A percentile compares a stretch with the other conserved stretches of the same genome.
Conservation (phyloP, 2,329 filamentous ascomycete genomes). For the Ophiocordyceps robertsii region DNA sequence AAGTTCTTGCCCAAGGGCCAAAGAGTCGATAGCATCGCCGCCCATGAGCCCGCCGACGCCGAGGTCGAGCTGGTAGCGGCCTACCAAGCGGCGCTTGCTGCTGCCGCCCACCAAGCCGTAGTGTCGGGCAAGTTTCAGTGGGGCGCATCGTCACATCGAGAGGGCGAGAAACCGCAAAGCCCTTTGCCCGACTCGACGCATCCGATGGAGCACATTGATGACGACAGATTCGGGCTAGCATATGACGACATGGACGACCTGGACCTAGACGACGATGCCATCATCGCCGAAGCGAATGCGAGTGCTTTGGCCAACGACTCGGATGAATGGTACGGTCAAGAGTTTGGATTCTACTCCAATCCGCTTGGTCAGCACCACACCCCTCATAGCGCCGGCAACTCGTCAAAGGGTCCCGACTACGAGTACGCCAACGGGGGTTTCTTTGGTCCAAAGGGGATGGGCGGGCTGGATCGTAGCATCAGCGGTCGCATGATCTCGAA, state of each 20-base stretch:
- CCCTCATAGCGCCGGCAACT: conserved; percentile 24
- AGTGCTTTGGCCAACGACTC: conserved; percentile 84
- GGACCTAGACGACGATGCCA: conserved; percentile 70
- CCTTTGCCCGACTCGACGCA: conserved; percentile 1
- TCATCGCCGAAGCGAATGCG: conserved; percentile 91
- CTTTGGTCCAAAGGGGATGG: conserved; percentile 59
- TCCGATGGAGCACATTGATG: conserved; percentile 30
- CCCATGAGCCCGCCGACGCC: conserved; percentile 2
- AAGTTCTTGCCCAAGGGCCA: not conserved
- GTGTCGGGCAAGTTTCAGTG: conserved; percentile 63
- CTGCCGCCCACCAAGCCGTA: conserved; percentile 65
- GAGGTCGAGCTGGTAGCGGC: conserved; percentile 31
- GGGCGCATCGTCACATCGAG: conserved; percentile 29
- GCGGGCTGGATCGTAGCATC: conserved; percentile 46
- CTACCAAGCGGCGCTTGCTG: conserved; percentile 75
- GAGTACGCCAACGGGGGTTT: conserved; percentile 73
- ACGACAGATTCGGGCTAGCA: conserved; percentile 40
- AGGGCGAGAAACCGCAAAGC: conserved; percentile 9
- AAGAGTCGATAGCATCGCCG: not conserved
- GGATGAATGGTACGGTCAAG: conserved; percentile 88
- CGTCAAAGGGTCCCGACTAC: conserved; percentile 21
- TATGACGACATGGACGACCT: conserved; percentile 55
- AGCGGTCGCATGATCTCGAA: conserved; percentile 64
- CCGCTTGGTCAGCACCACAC: conserved; percentile 30
- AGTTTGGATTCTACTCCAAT: conserved; percentile 88